Evolutionary conservation across 208 protist genomes (phyloP).

Genomic region (Wallacemonas sp.): DNA sequence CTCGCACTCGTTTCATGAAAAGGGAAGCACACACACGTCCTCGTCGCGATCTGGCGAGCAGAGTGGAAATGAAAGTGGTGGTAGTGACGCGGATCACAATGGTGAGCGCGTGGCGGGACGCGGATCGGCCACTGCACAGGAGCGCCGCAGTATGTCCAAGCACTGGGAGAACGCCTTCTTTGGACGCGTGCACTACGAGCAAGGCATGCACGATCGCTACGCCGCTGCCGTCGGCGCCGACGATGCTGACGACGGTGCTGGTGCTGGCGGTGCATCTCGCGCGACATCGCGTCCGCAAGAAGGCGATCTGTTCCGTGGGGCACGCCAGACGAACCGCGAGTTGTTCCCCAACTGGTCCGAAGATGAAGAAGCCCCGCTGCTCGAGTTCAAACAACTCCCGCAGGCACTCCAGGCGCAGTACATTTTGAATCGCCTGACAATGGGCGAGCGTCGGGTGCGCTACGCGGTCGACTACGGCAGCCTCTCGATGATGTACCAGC

Average conservation of each 20-base stretch:
- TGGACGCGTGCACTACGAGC: slow-evolving; percentile 77
- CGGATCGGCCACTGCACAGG: slow-evolving; percentile 50
- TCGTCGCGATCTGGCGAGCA: slow-evolving; percentile 13
- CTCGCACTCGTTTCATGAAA: slow-evolving; percentile 52
- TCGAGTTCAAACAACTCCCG: slow-evolving; percentile 48
- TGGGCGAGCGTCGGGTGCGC: slow-evolving; percentile 76
- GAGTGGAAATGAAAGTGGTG: neutral
- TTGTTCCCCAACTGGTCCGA: slow-evolving; percentile 70
- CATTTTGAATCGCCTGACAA: slow-evolving; percentile 73
- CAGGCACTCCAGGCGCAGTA: slow-evolving; percentile 59
- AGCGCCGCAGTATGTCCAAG: slow-evolving; percentile 55
- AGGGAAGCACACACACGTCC: slow-evolving; percentile 28
- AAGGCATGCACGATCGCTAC: slow-evolving; percentile 81
- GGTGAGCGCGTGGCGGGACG: slow-evolving; percentile 22
- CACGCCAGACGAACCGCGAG: slow-evolving; percentile 31
- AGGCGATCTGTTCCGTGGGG: slow-evolving; percentile 1
- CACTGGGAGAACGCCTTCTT: slow-evolving; percentile 91
- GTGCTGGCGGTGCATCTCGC: neutral
- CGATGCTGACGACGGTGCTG: slow-evolving; percentile 18
- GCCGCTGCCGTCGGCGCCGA: slow-evolving; percentile 49
- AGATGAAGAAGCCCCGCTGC: slow-evolving; percentile 68
- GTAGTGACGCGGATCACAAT: slow-evolving; percentile 10
- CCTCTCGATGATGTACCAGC: slow-evolving; percentile 84
- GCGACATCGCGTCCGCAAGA: neutral
- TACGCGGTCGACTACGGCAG: slow-evolving; percentile 81